Evolutionary conservation across 768 basidiomycete species (phyloP).

Genomic region (Boletus reticulatus): DNA sequence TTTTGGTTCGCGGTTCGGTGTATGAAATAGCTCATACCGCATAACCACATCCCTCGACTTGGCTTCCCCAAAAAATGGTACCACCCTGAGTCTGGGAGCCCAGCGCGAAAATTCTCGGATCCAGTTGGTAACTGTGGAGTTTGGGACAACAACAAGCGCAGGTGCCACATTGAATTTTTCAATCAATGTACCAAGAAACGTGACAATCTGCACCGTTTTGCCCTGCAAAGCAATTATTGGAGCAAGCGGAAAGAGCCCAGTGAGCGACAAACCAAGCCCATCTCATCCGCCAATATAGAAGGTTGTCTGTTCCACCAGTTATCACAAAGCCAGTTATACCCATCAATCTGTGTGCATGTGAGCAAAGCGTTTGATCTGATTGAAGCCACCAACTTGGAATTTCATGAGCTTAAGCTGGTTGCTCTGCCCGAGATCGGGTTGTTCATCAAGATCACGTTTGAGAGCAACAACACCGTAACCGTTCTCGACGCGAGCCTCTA

Average conservation of each 20-base stretch:
- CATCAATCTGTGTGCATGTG: slow-evolving; percentile 54
- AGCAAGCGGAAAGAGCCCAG: not conserved
- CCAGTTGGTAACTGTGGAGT: slow-evolving; percentile 96
- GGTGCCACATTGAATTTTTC: slow-evolving; percentile 63
- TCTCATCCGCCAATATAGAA: slow-evolving; percentile 94
- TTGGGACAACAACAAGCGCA: slow-evolving; percentile 89
- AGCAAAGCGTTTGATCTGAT: not conserved
- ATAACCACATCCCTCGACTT: slow-evolving; percentile 79
- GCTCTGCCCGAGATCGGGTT: slow-evolving; percentile 68
- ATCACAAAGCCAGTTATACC: slow-evolving; percentile 80
- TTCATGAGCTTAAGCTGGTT: slow-evolving; percentile 70
- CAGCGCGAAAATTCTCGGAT: slow-evolving; percentile 86
- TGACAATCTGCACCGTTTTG: slow-evolving; percentile 90
- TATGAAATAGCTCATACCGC: slow-evolving; percentile 77
- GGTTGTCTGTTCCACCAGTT: slow-evolving; percentile 88
- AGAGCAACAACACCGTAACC: slow-evolving; percentile 51
- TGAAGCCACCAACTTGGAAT: slow-evolving; percentile 63
- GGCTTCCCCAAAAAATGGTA: slow-evolving; percentile 83
- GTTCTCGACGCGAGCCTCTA: slow-evolving; percentile 55
- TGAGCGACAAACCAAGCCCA: slow-evolving; percentile 71
- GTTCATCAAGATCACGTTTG: slow-evolving; percentile 40
- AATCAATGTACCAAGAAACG: slow-evolving; percentile 71
- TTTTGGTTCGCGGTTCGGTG: slow-evolving; percentile 50
- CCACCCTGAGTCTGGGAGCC: slow-evolving; percentile 67
- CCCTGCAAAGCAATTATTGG: slow-evolving; percentile 46